Conservation (phyloP, 2,329 filamentous ascomycete genomes). For the Purpureocillium lavendulum region DNA sequence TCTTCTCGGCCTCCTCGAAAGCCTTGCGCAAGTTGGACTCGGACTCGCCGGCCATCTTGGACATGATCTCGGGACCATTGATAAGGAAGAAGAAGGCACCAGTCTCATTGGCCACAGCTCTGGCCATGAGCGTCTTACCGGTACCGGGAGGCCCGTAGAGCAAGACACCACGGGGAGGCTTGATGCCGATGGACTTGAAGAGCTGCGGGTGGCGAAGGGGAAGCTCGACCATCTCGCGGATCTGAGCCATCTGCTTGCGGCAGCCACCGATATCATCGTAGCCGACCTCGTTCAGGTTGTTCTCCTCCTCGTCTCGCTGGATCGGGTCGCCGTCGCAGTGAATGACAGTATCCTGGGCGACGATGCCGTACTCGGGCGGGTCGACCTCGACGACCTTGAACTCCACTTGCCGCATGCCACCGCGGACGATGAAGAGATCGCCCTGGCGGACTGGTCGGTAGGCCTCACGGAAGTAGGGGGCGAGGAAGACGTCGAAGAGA, state of each 20-base stretch:
- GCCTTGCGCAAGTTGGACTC: constrained; percentile 97
- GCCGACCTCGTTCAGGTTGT: constrained; percentile 97
- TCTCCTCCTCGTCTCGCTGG: constrained; percentile 97
- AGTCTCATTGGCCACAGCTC: constrained; percentile 97
- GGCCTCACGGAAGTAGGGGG: constrained; percentile 98
- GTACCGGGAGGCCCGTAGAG: constrained; percentile 96
- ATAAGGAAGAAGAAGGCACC: constrained; percentile 99
- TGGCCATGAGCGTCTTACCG: constrained; percentile 98
- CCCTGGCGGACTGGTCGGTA: constrained; percentile 96
- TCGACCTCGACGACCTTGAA: constrained; percentile 99
- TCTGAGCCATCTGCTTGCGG: constrained; percentile 99
- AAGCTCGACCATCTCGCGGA: constrained; percentile 95
- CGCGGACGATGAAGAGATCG: constrained; percentile 93
- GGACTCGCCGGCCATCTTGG: constrained; percentile 99
- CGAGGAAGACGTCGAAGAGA: constrained; percentile 97
- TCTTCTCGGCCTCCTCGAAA: constrained; percentile 99
- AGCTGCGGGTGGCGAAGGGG: constrained; percentile 94
- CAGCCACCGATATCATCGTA: constrained; percentile 99
- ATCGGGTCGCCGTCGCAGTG: constrained; percentile 86
- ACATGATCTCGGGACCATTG: constrained; percentile 99
- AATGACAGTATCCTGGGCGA: constrained; percentile 97
- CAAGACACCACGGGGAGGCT: constrained; percentile 95
- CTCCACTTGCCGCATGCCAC: constrained; percentile 97
- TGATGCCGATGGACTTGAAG: constrained; percentile 99
- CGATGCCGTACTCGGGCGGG: constrained; percentile 95